Percentiles rank a stretch among this genome's conserved stretches.
Conservation (phyloP, 768 basidiomycete species). For the Leccinum olivaceopallidum region DNA sequence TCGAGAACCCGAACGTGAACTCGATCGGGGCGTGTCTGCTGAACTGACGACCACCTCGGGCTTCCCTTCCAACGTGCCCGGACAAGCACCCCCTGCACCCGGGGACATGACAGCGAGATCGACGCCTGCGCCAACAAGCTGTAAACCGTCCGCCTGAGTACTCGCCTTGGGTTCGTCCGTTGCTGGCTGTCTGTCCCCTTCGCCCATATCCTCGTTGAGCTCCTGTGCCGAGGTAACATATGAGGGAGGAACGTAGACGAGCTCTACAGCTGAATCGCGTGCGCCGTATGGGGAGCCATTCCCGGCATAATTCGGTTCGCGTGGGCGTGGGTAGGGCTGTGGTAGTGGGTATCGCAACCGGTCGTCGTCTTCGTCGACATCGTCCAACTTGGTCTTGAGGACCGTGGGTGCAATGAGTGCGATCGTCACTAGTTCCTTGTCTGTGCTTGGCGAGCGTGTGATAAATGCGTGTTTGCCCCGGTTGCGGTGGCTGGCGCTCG, state of each 20-base stretch:
- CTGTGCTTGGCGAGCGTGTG: slow-evolving; percentile 32
- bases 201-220: slow-evolving; percentile 21
- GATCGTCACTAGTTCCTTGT: slow-evolving; percentile 64
- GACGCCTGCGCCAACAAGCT: slow-evolving; percentile 19
- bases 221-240: slow-evolving; percentile 27
- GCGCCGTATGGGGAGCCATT: slow-evolving; percentile 21
- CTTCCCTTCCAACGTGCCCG: slow-evolving; percentile 9
- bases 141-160: slow-evolving; percentile 17
- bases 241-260: slow-evolving; percentile 68
- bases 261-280: slow-evolving; percentile 58
- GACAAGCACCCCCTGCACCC: slow-evolving; percentile 19
- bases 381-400: slow-evolving; percentile 73
- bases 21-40: slow-evolving; percentile 35
- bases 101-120: slow-evolving; percentile 15
- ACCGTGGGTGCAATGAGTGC: slow-evolving; percentile 78
- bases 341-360: slow-evolving; percentile 9
- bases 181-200: slow-evolving; percentile 17
- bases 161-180: neutral
- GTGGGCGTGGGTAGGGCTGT: slow-evolving; percentile 9
- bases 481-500: slow-evolving; percentile 13
- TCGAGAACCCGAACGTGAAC: slow-evolving; percentile 32
- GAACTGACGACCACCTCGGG: slow-evolving; percentile 39
- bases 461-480: slow-evolving; percentile 47
- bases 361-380: slow-evolving; percentile 45
- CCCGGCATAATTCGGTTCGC: slow-evolving; percentile 9